Conservation (phyloP, 2,329 filamentous ascomycete genomes). For the Sordariomycetes sp. region DNA sequence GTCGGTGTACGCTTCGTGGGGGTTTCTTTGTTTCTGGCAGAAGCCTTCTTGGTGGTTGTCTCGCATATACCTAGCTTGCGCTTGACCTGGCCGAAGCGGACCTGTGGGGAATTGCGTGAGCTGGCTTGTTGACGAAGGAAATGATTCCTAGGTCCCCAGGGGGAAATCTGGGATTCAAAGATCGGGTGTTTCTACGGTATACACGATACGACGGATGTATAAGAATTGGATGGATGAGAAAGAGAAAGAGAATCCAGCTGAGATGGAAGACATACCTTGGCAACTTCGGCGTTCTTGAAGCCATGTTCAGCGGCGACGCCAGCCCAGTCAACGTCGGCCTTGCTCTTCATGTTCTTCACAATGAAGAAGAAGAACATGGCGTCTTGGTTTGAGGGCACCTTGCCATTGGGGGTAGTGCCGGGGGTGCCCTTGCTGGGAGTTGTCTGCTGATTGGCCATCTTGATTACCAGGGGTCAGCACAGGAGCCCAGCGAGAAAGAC, state of each 20-base stretch:
- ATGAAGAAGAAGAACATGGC: conserved; percentile 34
- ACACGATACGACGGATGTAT: too few relatives aligned
- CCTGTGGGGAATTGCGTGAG: conserved; percentile 17
- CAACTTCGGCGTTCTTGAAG: conserved; percentile 35
- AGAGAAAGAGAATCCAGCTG: neutral
- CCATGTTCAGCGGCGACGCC: conserved; percentile 29
- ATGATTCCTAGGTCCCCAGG: too few relatives aligned
- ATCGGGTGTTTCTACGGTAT: too few relatives aligned
- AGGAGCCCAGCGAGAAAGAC: too few relatives aligned
- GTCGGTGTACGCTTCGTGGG: conserved; percentile 1
- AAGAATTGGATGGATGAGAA: neutral
- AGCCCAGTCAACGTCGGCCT: conserved; percentile 38
- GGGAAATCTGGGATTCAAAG: too few relatives aligned
- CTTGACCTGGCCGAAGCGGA: conserved; percentile 41
- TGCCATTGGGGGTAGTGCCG: too few relatives aligned
- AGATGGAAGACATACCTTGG: conserved; percentile 25
- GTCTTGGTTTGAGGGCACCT: conserved; percentile 28
- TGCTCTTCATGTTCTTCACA: conserved; percentile 31
- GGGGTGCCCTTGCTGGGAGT: conserved; percentile 2
- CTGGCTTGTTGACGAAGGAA: too few relatives aligned
- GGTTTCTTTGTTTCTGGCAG: too few relatives aligned
- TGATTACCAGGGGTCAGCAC: too few relatives aligned
- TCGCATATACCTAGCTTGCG: conserved; percentile 30
- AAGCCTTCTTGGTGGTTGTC: conserved; percentile 14
- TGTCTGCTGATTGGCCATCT: neutral